Percentiles rank a stretch among this genome's conserved stretches.
phyloP scores from a whole-genome alignment of 1,284 basidiomycete species.

The Xerocomus nothofagi region DNA sequence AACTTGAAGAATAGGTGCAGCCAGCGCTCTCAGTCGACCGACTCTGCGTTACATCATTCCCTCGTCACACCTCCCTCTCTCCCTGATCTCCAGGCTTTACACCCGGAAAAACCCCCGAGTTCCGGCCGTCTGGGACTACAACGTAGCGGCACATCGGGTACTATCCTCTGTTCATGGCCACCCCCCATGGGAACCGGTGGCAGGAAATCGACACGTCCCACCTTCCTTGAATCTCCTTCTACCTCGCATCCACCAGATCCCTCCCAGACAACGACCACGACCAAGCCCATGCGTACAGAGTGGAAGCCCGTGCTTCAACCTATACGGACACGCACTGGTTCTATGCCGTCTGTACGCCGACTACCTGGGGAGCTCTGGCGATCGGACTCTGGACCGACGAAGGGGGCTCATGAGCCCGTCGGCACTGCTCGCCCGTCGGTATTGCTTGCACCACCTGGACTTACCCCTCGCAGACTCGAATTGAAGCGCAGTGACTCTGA shows the following conservation, averaged over 20 bases:
- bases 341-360: conserved; percentile 16
- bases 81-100: conserved; percentile 16
- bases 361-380: conserved; percentile 25
- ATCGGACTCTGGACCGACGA: conserved; percentile 9
- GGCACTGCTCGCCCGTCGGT: background rate
- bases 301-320: conserved; percentile 23
- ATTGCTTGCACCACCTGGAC: conserved; percentile 21
- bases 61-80: conserved; percentile 9
- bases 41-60: conserved; percentile 10
- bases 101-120: conserved; percentile 13
- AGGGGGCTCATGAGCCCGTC: conserved; percentile 1
- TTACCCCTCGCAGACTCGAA: conserved; percentile 12
- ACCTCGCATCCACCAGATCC: conserved; percentile 7
- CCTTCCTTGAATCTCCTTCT: conserved; percentile 6
- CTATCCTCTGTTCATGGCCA: conserved; percentile 29
- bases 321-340: conserved; percentile 14
- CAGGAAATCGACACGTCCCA: conserved; percentile 8
- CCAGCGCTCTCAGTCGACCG: conserved; percentile 3
- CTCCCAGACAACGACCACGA: conserved; percentile 6
- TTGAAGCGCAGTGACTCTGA: conserved; percentile 8
- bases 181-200: conserved; percentile 15
- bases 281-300: conserved; percentile 4
- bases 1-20: conserved; percentile 20
- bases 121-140: conserved; percentile 9
- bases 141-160: conserved; percentile 6